phyloP scores from a whole-genome alignment of 208 protist species.

The Trichomonas tenax region DNA sequence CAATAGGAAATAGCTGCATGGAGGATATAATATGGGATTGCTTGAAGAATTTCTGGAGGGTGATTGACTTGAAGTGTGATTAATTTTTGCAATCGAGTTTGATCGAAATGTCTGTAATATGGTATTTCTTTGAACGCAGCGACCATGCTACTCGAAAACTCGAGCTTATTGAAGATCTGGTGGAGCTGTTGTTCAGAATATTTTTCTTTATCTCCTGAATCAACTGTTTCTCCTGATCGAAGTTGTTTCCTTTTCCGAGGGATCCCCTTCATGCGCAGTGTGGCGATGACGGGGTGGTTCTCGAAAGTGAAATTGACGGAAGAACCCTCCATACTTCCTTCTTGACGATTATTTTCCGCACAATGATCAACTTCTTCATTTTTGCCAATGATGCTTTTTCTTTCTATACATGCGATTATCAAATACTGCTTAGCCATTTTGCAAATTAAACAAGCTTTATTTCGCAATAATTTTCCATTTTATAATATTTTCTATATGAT shows the following conservation, averaged over 20 bases:
- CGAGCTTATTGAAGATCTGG: background rate
- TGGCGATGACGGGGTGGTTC: background rate
- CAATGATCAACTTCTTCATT: background rate
- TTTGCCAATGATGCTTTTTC: no score
- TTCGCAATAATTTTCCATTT: no score
- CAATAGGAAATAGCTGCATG: background rate
- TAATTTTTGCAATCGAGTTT: background rate
- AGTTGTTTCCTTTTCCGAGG: background rate
- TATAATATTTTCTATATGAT: no score
- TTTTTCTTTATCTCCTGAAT: background rate
- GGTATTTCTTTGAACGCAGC: background rate
- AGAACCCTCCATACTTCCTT: background rate
- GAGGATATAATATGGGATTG: background rate
- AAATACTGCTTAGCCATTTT: no score
- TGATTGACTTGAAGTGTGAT: background rate
- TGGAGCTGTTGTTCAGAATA: background rate
- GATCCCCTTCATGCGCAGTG: background rate
- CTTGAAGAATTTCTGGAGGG: background rate
- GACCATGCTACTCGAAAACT: background rate
- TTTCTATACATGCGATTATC: no score
- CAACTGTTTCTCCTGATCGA: background rate
- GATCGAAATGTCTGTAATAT: background rate
- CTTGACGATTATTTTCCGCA: background rate
- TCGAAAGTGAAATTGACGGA: background rate
- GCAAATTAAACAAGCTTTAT: no score